Evolutionary conservation across 805 yeast genomes (phyloP).

Genomic region (Nakazawaea wickerhamii): DNA sequence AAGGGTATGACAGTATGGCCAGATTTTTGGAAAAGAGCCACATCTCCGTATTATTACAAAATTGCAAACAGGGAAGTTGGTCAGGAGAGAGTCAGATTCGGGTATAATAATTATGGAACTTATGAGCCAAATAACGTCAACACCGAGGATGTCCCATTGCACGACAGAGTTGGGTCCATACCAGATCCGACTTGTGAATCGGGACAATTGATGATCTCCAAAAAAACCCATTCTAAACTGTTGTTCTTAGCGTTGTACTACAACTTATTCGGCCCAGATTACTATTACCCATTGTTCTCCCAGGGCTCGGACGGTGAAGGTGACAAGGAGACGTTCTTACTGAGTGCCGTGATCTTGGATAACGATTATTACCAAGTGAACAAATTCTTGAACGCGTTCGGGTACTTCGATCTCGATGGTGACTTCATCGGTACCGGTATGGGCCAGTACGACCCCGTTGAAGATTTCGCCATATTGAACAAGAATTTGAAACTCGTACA

Average conservation of each 20-base stretch:
- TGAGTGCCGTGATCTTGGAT: slow-evolving; percentile 51
- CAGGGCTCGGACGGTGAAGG: slow-evolving; percentile 47
- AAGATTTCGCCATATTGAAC: slow-evolving; percentile 39
- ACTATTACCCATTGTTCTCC: slow-evolving; percentile 48
- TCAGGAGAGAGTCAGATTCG: slow-evolving; percentile 32
- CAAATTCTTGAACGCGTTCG: slow-evolving; percentile 49
- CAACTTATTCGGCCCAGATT: slow-evolving; percentile 53
- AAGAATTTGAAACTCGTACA: slow-evolving; percentile 19
- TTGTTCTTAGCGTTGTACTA: slow-evolving; percentile 53
- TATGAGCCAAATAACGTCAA: slow-evolving; percentile 26
- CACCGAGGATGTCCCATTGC: slow-evolving; percentile 36
- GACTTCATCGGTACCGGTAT: slow-evolving; percentile 65
- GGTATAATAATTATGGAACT: slow-evolving; percentile 31
- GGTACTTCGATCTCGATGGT: slow-evolving; percentile 35
- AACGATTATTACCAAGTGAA: slow-evolving; percentile 59
- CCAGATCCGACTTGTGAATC: slow-evolving; percentile 64
- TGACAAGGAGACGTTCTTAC: slow-evolving; percentile 58
- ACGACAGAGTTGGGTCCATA: slow-evolving; percentile 54
- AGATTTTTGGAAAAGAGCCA: slow-evolving; percentile 48
- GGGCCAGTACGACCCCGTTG: slow-evolving; percentile 70
- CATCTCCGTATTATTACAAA: slow-evolving; percentile 44
- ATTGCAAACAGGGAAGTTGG: slow-evolving; percentile 42
- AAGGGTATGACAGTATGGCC: slow-evolving; percentile 47
- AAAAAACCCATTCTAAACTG: slow-evolving; percentile 47
- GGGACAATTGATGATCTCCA: slow-evolving; percentile 57